Evolutionary conservation across 306 rosid species (phyloP), one percentile per base, ranked within the genome.

Genomic region (Gynostemma pentaphyllum): DNA sequence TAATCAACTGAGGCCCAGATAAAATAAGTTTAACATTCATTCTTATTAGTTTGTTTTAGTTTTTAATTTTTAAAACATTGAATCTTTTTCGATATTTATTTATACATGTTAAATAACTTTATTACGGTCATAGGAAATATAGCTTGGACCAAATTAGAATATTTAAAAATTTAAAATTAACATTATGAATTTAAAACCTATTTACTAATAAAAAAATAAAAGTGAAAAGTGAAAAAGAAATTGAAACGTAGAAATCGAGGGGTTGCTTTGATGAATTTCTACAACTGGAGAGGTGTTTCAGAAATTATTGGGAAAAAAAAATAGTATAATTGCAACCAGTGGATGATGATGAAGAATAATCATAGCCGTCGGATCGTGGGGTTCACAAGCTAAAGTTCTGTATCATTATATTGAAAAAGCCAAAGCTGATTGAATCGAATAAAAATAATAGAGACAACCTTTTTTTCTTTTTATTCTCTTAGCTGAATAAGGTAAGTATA

Each of bases 361-460:
- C 39, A 76, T 55, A 53, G 44, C 51, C 74, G 18, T 76, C 24
- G 64, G 39, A 62, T 76, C 23, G 40, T 28, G 39, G 49, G 36
- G 30, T 36, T 36, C 63, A 18, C 26, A 16, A 29, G 8, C 9
- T 7, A 49, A 22, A 48, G 37, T 7, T 32, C 3, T 32, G 3
- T 32, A 32, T 32, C 37, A 32, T 32, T 3, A 2, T 32, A 32
- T n/a, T n/a, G 9, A 55, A 9, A 32, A 16, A 8, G 7, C 8
- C 16, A 14, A 44, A 19, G 32, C 16, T 10, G 10, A 34, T 36
- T 16, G 28, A 57, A 57, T 34, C 18, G 64, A 36, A 57, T 36
- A 57, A 57, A 18, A 36, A 36, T 18, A 57, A 57, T 11, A 36
- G 5, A 5, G 64, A 19, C 64, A 57, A 16, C 2, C 30, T 18